A percentile compares a stretch with the other conserved stretches of the same genome.
Evolutionary conservation across 2,329 filamentous ascomycete genomes (phyloP).

Genomic region (Colletotrichum sp.): DNA sequence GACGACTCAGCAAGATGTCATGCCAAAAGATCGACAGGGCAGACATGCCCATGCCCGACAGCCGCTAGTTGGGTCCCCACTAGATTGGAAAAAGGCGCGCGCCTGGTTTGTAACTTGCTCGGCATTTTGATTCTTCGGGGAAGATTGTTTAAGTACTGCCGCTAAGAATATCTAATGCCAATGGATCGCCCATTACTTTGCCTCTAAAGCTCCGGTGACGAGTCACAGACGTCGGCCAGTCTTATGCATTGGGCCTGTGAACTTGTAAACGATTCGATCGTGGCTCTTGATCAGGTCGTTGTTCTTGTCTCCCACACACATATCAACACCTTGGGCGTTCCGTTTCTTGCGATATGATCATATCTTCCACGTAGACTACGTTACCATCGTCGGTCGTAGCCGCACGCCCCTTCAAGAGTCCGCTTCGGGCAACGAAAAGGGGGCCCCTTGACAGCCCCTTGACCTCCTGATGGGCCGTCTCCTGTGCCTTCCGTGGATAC

Average conservation of each 20-base stretch:
- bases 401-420: not conserved
- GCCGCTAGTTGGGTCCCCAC: too few relatives aligned
- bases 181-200: fast-evolving
- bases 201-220: fast-evolving
- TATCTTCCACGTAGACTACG: fast-evolving
- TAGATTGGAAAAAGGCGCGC: too few relatives aligned
- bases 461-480: not conserved
- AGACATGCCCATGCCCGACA: too few relatives aligned
- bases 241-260: fast-evolving
- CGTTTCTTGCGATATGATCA: too few relatives aligned
- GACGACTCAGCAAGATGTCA: too few relatives aligned
- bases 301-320: not conserved
- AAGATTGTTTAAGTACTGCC: too few relatives aligned
- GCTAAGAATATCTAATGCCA: too few relatives aligned
- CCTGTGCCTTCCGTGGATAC: not conserved
- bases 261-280: not conserved
- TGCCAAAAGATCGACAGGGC: fast-evolving
- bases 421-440: not conserved
- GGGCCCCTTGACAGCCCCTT: not conserved
- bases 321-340: too few relatives aligned
- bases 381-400: not conserved
- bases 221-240: fast-evolving
- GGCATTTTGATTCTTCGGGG: too few relatives aligned
- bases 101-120: too few relatives aligned
- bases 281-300: not conserved